Evolutionary conservation across 805 yeast genomes (phyloP).

Genomic region (Maudiozyma turicensis): DNA sequence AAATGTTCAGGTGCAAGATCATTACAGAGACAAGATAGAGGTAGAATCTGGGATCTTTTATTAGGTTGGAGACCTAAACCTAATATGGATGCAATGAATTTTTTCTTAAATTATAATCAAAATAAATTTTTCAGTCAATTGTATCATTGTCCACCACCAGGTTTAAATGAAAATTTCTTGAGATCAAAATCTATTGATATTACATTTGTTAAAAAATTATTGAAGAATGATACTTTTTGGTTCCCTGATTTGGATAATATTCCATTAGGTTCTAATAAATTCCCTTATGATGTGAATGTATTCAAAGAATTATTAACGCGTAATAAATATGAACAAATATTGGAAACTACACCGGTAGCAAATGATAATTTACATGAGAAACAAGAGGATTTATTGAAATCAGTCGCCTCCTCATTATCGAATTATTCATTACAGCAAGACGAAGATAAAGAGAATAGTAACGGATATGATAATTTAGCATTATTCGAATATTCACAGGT

Average conservation of each 20-base stretch:
- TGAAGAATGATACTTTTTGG: constrained; percentile 29
- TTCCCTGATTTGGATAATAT: constrained; percentile 28
- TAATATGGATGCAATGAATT: constrained; percentile 21
- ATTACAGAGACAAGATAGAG: constrained; percentile 72
- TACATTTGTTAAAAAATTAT: constrained; percentile 3
- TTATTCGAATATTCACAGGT: constrained; percentile 35
- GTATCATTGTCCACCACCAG: constrained; percentile 8
- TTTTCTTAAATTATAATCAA: constrained; percentile 28
- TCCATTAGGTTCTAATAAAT: constrained; percentile 17
- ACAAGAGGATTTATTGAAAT: background rate
- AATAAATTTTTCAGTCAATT: constrained; percentile 23
- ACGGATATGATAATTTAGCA: background rate
- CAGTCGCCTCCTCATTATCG: background rate
- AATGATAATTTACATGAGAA: background rate
- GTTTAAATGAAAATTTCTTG: background rate
- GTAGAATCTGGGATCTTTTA: constrained; percentile 80
- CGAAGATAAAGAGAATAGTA: background rate
- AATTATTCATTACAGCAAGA: background rate
- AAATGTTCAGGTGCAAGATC: constrained; percentile 84
- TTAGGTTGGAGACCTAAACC: constrained; percentile 61
- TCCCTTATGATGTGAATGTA: constrained; percentile 22
- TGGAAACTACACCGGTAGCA: background rate
- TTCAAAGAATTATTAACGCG: constrained; percentile 21
- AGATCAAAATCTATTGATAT: constrained; percentile 13
- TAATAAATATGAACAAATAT: constrained; percentile 16